phyloP scores from a whole-genome alignment of 1,284 basidiomycete species.

The Ustilago trichophora region DNA sequence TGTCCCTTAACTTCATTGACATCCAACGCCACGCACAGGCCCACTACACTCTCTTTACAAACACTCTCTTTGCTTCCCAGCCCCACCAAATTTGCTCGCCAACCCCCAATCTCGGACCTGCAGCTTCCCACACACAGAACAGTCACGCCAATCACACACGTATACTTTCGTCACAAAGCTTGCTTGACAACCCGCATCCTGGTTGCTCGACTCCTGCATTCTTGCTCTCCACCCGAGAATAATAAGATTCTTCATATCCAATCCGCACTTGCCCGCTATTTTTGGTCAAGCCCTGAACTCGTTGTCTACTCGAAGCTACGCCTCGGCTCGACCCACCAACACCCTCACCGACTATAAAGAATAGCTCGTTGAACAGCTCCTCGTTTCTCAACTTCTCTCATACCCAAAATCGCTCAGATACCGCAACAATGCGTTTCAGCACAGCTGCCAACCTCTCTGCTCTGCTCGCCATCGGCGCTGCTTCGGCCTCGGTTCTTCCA shows the following conservation, averaged over 20 bases:
- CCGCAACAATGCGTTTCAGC: constrained; percentile 33
- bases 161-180: neutral
- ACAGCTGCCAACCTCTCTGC: constrained; percentile 22
- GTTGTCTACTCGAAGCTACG: too few relatives aligned
- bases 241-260: neutral
- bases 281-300: neutral
- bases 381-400: too few relatives aligned
- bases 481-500: constrained; percentile 39
- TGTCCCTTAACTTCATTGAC: neutral
- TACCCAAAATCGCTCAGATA: too few relatives aligned
- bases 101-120: neutral
- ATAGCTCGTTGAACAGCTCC: neutral
- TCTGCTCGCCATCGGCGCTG: constrained; percentile 27
- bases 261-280: neutral
- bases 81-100: constrained; percentile 3
- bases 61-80: constrained; percentile 9
- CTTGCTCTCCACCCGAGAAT: neutral
- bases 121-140: constrained; percentile 3
- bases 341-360: constrained; percentile 4
- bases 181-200: neutral
- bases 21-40: neutral
- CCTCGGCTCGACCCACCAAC: neutral
- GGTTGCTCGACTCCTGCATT: constrained; percentile 4
- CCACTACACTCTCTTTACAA: constrained; percentile 18
- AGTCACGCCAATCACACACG: neutral